Conservation (phyloP, 1,139 yeast species). For the Magnusiomyces tetraspermus region DNA sequence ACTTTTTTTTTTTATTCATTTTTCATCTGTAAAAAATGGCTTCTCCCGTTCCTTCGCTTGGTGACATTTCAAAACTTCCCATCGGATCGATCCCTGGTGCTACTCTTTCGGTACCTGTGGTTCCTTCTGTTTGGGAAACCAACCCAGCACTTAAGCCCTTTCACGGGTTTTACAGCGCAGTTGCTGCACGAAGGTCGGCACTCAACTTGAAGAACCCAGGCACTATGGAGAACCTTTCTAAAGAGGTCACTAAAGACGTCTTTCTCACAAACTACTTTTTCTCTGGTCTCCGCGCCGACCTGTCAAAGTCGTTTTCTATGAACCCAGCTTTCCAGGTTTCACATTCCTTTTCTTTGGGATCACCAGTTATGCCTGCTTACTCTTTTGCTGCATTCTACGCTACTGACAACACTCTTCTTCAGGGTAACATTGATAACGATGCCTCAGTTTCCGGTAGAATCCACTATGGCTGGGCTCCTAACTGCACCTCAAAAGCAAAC, state of each 20-base stretch:
- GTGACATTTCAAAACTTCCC: conserved; percentile 21
- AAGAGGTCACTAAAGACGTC: conserved; percentile 90
- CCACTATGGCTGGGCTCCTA: conserved; percentile 85
- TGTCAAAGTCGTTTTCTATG: conserved; percentile 83
- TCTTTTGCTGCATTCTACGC: conserved; percentile 89
- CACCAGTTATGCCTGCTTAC: conserved; percentile 79
- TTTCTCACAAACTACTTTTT: conserved; percentile 83
- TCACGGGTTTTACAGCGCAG: conserved; percentile 62
- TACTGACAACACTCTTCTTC: conserved; percentile 74
- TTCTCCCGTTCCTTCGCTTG: conserved; percentile 22
- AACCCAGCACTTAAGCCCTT: conserved; percentile 78
- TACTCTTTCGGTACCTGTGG: conserved; percentile 17
- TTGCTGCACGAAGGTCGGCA: conserved; percentile 70
- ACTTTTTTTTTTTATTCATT: not conserved
- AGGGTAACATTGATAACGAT: conserved; percentile 88
- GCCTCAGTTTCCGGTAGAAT: conserved; percentile 78
- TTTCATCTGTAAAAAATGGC: conserved; percentile 8
- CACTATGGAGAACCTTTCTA: conserved; percentile 83
- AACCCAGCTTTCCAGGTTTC: conserved; percentile 96
- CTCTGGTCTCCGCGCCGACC: conserved; percentile 94
- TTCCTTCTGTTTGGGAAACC: conserved; percentile 55
- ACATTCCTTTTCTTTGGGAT: conserved; percentile 86
- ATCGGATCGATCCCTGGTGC: conserved; percentile 16
- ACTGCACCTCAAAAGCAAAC: conserved; percentile 72
- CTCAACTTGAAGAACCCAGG: conserved; percentile 87